Evolutionary conservation across 2,329 filamentous ascomycete species (phyloP), one percentile per base, ranked within the genome.

Genomic region (Botrytis pseudocinerea): DNA sequence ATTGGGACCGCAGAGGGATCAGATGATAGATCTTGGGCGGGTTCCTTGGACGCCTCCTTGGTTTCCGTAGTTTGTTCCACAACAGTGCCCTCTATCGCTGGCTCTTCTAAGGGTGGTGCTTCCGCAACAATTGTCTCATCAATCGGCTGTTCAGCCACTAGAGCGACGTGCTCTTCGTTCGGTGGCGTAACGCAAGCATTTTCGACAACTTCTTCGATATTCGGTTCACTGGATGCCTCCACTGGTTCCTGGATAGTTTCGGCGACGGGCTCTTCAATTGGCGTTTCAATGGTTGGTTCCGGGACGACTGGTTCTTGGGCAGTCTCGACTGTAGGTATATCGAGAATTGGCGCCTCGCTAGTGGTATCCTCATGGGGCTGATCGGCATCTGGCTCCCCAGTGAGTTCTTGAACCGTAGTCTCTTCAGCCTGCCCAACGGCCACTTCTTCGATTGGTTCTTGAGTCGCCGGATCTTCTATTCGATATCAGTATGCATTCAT

Each of bases 351-450:
- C 35, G 25, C 22, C 35, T 69, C 40, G 28, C 48, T 69, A 35
- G 62, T 35, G 42, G 44, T 22, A 32, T 35, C 20, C 14, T 48
- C 42, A 32, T 20, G 32, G 6, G 20, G 18, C 12, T 64, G 62
- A 8, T 64, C 28, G 9, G 28, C 14, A 12, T 1, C 46, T 35
- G 38, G 8, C n/a, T 72, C 70, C 28, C 38, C 32, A 46, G 32
- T 9, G 44, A 20, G 35, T 60, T 63, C 51, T 42, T 62, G 38
- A 35, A 25, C 54, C 18, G 48, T 22, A n/a, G 14, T 7, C 42
- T 44, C 70, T 68, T 72, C 70, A 59, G 14, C 48, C 57, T 46
- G 38, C 10, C n/a, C 60, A 62, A 9, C 60, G 14, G 12, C 14
- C 28, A 62, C 5, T 25, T 48, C 62, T 35, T 46, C 42, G 1